Evolutionary conservation across 1,284 basidiomycete genomes (phyloP).

Genomic region (Xerocomus amazonicus): DNA sequence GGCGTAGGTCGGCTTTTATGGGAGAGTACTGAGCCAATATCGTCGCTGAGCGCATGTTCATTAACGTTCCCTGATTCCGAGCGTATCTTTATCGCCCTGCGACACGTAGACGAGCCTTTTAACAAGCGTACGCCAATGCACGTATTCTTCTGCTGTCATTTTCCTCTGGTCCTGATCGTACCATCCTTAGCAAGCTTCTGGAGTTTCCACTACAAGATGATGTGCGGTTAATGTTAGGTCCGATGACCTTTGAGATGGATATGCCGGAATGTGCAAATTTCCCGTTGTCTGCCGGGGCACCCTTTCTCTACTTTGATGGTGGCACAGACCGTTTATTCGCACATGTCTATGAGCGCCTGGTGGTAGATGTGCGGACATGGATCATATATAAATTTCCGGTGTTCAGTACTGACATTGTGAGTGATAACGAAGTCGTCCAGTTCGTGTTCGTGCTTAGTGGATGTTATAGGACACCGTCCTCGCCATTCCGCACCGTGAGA

Average conservation of each 20-base stretch:
- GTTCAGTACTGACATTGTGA: conserved; percentile 18
- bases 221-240: conserved; percentile 12
- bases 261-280: conserved; percentile 17
- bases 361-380: conserved; percentile 20
- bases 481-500: conserved; percentile 5
- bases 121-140: conserved; percentile 20
- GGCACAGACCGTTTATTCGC: conserved; percentile 16
- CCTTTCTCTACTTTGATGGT: conserved; percentile 19
- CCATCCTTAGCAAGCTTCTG: conserved; percentile 18
- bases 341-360: conserved; percentile 10
- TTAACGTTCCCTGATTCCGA: conserved; percentile 17
- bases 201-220: conserved; percentile 21
- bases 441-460: neutral
- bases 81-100: conserved; percentile 21
- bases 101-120: conserved; percentile 18
- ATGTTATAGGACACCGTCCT: conserved; percentile 2
- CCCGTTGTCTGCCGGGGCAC: conserved; percentile 14
- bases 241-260: conserved; percentile 16
- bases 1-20: conserved; percentile 22
- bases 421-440: neutral
- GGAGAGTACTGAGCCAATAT: conserved; percentile 12
- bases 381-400: conserved; percentile 16
- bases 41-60: conserved; percentile 20
- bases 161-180: conserved; percentile 2
- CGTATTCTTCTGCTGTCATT: conserved; percentile 3